These are phyloP conservation scores for Lentinula lateritia DNA, from an alignment of 768 basidiomycete species.

Conservation along the genomic window DNA sequence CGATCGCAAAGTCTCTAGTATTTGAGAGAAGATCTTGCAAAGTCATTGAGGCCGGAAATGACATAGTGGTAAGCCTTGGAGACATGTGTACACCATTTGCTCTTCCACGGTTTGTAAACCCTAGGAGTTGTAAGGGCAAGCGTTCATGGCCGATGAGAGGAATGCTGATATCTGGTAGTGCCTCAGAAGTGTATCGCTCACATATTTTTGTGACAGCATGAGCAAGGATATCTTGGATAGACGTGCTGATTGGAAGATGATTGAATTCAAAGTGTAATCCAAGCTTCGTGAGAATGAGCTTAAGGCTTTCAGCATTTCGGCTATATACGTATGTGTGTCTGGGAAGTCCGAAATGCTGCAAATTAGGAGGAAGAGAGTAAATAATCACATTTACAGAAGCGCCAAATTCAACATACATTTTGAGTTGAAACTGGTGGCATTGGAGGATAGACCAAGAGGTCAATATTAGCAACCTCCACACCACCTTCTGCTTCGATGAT, in stretches of 20 bases:
- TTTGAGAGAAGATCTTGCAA: not conserved
- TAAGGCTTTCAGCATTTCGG: not conserved
- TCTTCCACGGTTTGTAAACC: not conserved
- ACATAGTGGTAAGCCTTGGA: not conserved
- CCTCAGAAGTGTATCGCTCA: not conserved
- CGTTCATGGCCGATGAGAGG: not conserved
- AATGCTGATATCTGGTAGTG: not conserved
- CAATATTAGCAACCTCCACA: not conserved
- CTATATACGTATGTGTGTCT: not conserved
- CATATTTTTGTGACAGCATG: not conserved
- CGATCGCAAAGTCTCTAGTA: not conserved
- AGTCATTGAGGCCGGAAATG: not conserved
- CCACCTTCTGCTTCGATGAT: not conserved
- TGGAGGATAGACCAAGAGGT: not conserved
- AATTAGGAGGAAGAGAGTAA: no score
- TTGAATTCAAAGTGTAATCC: not conserved
- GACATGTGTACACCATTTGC: not conserved
- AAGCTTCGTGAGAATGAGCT: not conserved
- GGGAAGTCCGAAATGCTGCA: not conserved
- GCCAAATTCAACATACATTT: not conserved
- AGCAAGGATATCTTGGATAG: not conserved
- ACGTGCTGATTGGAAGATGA: not conserved
- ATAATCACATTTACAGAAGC: no score
- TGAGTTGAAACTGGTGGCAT: not conserved
- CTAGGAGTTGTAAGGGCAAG: not conserved